These are phyloP conservation scores for Erysimum pusillum DNA, from an alignment of 441 rosid species.

Conservation along the genomic window DNA sequence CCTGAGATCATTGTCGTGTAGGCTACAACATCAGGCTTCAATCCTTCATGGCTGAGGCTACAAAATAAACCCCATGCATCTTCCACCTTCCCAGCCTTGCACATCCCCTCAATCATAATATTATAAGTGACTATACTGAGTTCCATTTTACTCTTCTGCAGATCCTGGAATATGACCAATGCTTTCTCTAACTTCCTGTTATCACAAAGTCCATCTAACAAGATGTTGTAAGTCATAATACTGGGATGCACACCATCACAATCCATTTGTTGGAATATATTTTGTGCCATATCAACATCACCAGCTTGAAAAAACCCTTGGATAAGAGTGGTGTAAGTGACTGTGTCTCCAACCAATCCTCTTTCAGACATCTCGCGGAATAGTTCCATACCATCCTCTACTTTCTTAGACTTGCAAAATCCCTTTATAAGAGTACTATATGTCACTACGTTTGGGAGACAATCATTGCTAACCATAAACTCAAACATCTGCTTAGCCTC, in stretches of 20 bases:
- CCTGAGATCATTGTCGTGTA: conserved; percentile 24
- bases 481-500: too few relatives aligned
- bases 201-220: conserved; percentile 39
- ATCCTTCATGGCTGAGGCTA: conserved; percentile 14
- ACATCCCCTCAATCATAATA: conserved; percentile 43
- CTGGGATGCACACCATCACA: conserved; percentile 3
- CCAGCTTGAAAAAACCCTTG: too few relatives aligned
- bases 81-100: conserved; percentile 36
- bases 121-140: conserved; percentile 18
- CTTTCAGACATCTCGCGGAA: neutral
- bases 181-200: conserved; percentile 8
- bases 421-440: too few relatives aligned
- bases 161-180: neutral
- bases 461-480: too few relatives aligned
- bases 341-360: too few relatives aligned
- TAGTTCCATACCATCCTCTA: too few relatives aligned
- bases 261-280: too few relatives aligned
- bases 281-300: too few relatives aligned
- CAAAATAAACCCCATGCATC: conserved; percentile 28
- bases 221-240: conserved; percentile 23
- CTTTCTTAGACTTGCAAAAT: too few relatives aligned
- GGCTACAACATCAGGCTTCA: conserved; percentile 14
- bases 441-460: too few relatives aligned
- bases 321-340: too few relatives aligned
- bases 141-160: conserved; percentile 10